Base-by-base conservation (phyloP, 1,284 basidiomycete genomes). In the Trichosporon sp. region DNA sequence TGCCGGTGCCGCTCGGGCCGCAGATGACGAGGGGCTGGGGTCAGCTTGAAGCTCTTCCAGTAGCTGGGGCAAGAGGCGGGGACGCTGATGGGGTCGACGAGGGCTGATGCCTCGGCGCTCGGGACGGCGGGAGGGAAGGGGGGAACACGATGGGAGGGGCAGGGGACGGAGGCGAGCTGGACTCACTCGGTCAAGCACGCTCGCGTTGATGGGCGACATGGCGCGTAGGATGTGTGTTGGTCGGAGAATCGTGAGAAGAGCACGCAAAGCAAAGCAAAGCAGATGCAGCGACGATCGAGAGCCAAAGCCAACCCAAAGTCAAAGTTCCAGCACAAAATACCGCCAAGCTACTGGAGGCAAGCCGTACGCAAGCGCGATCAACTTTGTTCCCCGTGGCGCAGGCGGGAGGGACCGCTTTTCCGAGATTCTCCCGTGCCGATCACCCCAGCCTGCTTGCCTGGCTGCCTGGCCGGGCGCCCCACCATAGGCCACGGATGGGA, bases 1-100 rank as follows among this genome's bases (percentile, higher is more conserved):
- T 99, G 67, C 96, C 96, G 1, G 95, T 92, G 25, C 96, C 96
- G 1, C 93, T 95, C 0, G 91, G 92, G 0, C 92, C 92, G 72
- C 89, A 92, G 64, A 92, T 85, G 53, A 93, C 89, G 67, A 93
- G 87, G 9, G 91, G 92, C 83, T 84, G 70, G 56, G 53, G 56
- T 60, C 29, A 60, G 56, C 56, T 62, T 34, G 23, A 13, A 11
- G 2, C 15, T n/a, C 3, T 21, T n/a, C 18, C 7, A n/a, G 44
- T 21, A 21, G 44, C 21, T 51, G 2, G 44, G 9, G 44, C 15
- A n/a, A n/a, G n/a, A n/a, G n/a, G n/a, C n/a, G n/a, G n/a, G n/a
- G n/a, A n/a, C n/a, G n/a, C n/a, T n/a, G n/a, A n/a, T n/a, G n/a
- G n/a, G n/a, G n/a, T n/a, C n/a, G 44, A 12, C 13, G 38, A 42